phyloP scores from a whole-genome alignment of 2,329 filamentous ascomycete species.

The Tolypocladium guangdongense region DNA sequence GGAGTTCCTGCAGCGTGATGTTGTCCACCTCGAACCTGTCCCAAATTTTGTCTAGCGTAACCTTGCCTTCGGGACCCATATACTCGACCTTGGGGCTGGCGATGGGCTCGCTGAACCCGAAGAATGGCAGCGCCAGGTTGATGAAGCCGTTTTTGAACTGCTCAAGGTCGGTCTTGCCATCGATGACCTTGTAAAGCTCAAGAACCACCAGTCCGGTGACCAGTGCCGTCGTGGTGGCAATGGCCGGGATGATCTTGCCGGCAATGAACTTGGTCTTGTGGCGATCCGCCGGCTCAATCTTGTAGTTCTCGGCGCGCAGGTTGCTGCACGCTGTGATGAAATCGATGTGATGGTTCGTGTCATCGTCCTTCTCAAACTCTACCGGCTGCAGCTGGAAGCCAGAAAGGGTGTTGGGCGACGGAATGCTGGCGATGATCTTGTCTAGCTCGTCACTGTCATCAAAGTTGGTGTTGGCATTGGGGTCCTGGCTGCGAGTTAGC shows the following conservation, averaged over 20 bases:
- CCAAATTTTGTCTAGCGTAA: constrained; percentile 92
- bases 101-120: constrained; percentile 96
- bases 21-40: constrained; percentile 89
- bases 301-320: constrained; percentile 94
- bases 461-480: constrained; percentile 55
- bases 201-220: constrained; percentile 89
- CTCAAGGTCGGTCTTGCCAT: constrained; percentile 92
- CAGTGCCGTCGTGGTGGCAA: constrained; percentile 91
- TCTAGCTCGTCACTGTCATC: constrained; percentile 70
- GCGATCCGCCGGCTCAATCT: constrained; percentile 81
- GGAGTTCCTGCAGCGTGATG: constrained; percentile 72
- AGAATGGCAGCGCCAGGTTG: constrained; percentile 93
- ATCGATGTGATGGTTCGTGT: constrained; percentile 95
- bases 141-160: constrained; percentile 99
- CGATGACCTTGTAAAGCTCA: constrained; percentile 92
- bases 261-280: constrained; percentile 99
- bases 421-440: constrained; percentile 60
- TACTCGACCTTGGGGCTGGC: constrained; percentile 89
- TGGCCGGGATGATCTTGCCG: constrained; percentile 97
- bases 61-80: constrained; percentile 64
- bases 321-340: constrained; percentile 98
- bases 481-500: constrained; percentile 43
- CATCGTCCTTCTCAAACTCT: constrained; percentile 98
- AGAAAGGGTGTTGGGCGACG: constrained; percentile 66
- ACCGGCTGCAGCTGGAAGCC: constrained; percentile 86